A percentile compares a stretch with the other conserved stretches of the same genome.
These are phyloP conservation scores for Aphanomyces astaci DNA, from an alignment of 352 stramenopile species.

Conservation along the genomic window DNA sequence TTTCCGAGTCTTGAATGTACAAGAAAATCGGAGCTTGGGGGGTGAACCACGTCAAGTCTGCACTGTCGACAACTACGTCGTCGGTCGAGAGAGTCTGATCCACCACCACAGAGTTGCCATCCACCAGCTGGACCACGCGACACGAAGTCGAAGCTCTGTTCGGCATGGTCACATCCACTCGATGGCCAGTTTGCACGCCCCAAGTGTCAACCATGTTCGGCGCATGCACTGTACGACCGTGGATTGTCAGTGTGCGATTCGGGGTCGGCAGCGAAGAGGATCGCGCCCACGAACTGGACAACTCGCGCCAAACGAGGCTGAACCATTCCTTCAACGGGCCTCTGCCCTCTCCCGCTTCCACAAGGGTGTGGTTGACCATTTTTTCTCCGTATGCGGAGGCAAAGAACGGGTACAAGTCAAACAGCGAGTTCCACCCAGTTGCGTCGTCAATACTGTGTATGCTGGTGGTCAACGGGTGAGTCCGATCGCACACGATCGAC, in stretches of 20 bases:
- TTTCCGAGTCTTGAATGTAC: slow-evolving; percentile 16
- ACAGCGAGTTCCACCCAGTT: not conserved
- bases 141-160: not conserved
- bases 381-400: slow-evolving; percentile 1
- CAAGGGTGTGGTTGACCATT: not conserved
- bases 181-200: not conserved
- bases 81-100: not conserved
- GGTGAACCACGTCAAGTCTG: not conserved
- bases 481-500: slow-evolving; percentile 2
- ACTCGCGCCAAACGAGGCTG: not conserved
- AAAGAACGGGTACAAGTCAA: slow-evolving; percentile 12
- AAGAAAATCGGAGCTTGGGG: not conserved
- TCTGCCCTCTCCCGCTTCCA: slow-evolving; percentile 19
- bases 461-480: not conserved
- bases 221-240: not conserved
- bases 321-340: slow-evolving; percentile 22
- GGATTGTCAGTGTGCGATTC: not conserved
- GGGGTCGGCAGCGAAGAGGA: too few species aligned
- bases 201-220: not conserved
- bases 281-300: not conserved
- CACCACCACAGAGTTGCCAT: not conserved
- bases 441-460: not conserved
- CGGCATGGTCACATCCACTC: not conserved
- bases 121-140: not conserved
- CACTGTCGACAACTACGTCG: not conserved